phyloP scores from a whole-genome alignment of 2,329 filamentous ascomycete species.

The Chaetomiaceae sp. region DNA sequence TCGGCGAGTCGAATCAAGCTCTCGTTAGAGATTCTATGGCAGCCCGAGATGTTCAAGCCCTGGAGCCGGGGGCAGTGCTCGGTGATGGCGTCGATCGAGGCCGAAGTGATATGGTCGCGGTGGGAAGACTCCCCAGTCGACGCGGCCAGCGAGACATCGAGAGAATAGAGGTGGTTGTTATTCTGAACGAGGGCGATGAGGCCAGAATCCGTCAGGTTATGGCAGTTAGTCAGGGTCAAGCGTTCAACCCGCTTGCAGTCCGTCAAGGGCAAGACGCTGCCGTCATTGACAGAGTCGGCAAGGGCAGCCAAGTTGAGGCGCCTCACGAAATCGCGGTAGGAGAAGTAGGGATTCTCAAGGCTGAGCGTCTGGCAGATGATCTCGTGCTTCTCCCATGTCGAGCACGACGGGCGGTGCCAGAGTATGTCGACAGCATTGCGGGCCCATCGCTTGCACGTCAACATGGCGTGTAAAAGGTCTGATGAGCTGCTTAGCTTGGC shows the following conservation, averaged over 20 bases:
- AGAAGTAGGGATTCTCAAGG: slow-evolving; percentile 71
- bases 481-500: slow-evolving; percentile 69
- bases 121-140: neutral
- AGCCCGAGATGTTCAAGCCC: slow-evolving; percentile 87
- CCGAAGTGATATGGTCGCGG: slow-evolving; percentile 71
- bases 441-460: slow-evolving; percentile 92
- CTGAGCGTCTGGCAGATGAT: slow-evolving; percentile 76
- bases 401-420: slow-evolving; percentile 92
- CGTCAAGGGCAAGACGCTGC: slow-evolving; percentile 75
- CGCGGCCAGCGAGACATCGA: slow-evolving; percentile 71
- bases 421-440: slow-evolving; percentile 86
- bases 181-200: slow-evolving; percentile 73
- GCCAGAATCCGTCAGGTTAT: slow-evolving; percentile 76
- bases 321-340: slow-evolving; percentile 86
- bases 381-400: slow-evolving; percentile 75
- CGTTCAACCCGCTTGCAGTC: slow-evolving; percentile 89
- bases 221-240: slow-evolving; percentile 87
- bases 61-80: slow-evolving; percentile 80
- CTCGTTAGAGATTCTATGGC: slow-evolving; percentile 77
- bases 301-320: slow-evolving; percentile 84
- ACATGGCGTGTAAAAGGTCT: slow-evolving; percentile 83
- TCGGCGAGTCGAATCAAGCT: slow-evolving; percentile 77
- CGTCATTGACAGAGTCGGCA: slow-evolving; percentile 73
- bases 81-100: slow-evolving; percentile 72
- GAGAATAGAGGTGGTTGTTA: slow-evolving; percentile 75